These are phyloP conservation scores for Phytophthora quininea DNA, from an alignment of 352 stramenopile genomes.

Conservation along the genomic window DNA sequence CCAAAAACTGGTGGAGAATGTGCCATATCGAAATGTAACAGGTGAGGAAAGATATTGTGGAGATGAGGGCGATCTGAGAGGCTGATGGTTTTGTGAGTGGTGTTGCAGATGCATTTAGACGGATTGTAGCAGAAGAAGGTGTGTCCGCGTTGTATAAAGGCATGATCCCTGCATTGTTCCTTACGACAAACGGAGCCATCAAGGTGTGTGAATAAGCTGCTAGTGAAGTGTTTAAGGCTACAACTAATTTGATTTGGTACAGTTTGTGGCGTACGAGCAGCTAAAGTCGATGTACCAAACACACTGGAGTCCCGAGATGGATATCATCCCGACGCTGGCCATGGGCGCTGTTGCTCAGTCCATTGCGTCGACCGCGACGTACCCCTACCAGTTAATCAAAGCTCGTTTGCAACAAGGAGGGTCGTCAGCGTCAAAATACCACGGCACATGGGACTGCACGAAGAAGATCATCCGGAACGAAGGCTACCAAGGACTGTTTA, in stretches of 20 bases:
- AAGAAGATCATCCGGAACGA: slow-evolving; percentile 91
- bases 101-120: slow-evolving; percentile 87
- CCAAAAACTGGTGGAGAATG: slow-evolving; percentile 57
- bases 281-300: slow-evolving; percentile 72
- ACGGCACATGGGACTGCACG: slow-evolving; percentile 90
- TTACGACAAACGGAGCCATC: slow-evolving; percentile 97
- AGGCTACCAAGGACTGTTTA: slow-evolving; percentile 94
- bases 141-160: slow-evolving; percentile 95
- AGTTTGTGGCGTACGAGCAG: slow-evolving; percentile 85
- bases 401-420: slow-evolving; percentile 94
- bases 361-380: slow-evolving; percentile 89
- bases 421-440: slow-evolving; percentile 83
- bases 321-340: slow-evolving; percentile 65
- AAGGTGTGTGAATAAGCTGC: slow-evolving; percentile 55
- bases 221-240: background rate
- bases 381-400: slow-evolving; percentile 98
- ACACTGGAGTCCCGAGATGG: slow-evolving; percentile 71
- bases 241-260: background rate
- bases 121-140: slow-evolving; percentile 96
- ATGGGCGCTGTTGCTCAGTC: slow-evolving; percentile 86
- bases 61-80: background rate
- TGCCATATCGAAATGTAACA: slow-evolving; percentile 72
- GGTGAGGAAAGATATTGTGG: slow-evolving; percentile 28
- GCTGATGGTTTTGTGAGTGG: slow-evolving; percentile 7
- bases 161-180: slow-evolving; percentile 93